Evolutionary conservation across 1,284 basidiomycete genomes (phyloP).

Genomic region (Xerocomus cyaneibrunnescens): DNA sequence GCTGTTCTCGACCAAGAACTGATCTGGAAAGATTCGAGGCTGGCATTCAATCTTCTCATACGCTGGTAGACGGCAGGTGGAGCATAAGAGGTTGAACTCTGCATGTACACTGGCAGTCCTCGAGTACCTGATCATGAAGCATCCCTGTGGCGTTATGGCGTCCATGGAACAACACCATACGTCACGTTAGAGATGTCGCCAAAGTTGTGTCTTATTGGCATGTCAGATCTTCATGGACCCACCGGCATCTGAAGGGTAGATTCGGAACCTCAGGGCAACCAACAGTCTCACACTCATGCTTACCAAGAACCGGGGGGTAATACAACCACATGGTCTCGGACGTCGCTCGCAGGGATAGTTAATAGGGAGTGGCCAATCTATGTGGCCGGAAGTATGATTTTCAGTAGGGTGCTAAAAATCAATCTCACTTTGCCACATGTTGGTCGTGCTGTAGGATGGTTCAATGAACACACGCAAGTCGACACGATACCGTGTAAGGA

Average conservation of each 20-base stretch:
- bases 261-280: no score
- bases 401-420: background rate
- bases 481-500: no score
- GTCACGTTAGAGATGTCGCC: no score
- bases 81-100: background rate
- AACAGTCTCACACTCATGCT: no score
- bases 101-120: background rate
- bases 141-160: background rate
- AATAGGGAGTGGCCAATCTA: background rate
- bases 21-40: background rate
- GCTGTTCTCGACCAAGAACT: conserved; percentile 1
- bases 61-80: background rate
- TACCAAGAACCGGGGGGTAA: background rate
- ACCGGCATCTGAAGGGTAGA: background rate
- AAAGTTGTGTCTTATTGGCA: background rate
- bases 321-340: background rate
- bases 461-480: background rate
- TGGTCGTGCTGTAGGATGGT: no score
- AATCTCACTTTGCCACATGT: no score
- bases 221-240: background rate
- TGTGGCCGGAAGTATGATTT: background rate
- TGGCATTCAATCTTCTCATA: background rate
- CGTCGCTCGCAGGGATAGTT: no score
- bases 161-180: background rate
- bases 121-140: background rate